These are phyloP conservation scores for Taxawa tesnikishii DNA, from an alignment of 2,329 filamentous ascomycete genomes.

Conservation along the genomic window DNA sequence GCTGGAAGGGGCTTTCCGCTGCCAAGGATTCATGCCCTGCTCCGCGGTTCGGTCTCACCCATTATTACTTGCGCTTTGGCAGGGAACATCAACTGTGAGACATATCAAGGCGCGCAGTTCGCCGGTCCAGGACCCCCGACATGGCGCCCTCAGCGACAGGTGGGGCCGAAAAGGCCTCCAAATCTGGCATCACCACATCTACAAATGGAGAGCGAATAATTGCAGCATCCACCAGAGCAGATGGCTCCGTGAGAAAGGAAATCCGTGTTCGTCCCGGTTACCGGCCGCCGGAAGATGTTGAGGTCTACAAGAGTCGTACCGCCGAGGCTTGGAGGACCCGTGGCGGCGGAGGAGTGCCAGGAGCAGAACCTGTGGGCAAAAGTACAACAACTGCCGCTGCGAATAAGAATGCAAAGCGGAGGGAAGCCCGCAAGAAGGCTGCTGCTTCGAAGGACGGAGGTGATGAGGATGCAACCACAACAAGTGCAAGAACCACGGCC, in stretches of 20 bases:
- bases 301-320: conserved; percentile 87
- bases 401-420: conserved; percentile 79
- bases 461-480: conserved; percentile 2
- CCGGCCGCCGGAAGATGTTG: conserved; percentile 85
- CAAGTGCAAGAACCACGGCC: conserved; percentile 7
- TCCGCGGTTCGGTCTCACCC: too few species aligned
- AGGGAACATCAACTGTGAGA: too few species aligned
- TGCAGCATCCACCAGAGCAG: conserved; percentile 71
- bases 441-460: conserved; percentile 36
- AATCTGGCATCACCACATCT: conserved; percentile 54
- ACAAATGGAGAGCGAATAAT: conserved; percentile 74
- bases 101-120: too few species aligned
- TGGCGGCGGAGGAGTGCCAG: conserved; percentile 57
- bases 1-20: too few species aligned
- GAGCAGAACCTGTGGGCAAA: conserved; percentile 48
- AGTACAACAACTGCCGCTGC: conserved; percentile 37
- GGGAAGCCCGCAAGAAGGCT: conserved; percentile 53
- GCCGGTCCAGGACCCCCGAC: too few species aligned
- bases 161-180: conserved; percentile 38
- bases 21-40: too few species aligned
- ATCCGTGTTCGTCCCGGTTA: conserved; percentile 93
- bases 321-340: conserved; percentile 76
- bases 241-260: conserved; percentile 85
- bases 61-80: too few species aligned
- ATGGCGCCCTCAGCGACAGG: conserved; percentile 7